These are phyloP conservation scores for Aspergillus flavus DNA, from an alignment of 2,329 filamentous ascomycete species.

Conservation along the genomic window DNA sequence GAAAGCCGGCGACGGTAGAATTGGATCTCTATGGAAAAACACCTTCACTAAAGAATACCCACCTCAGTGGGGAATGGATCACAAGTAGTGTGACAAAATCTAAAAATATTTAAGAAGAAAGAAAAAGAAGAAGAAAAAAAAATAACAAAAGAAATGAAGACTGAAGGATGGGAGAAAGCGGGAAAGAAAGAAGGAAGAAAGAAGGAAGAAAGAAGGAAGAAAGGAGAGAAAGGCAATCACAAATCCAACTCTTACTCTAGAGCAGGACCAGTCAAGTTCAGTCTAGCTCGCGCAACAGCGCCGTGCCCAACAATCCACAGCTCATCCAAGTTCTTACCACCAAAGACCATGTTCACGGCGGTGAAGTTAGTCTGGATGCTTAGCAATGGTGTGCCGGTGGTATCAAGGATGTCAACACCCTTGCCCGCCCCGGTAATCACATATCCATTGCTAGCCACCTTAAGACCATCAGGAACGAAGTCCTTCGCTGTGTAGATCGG, in stretches of 20 bases:
- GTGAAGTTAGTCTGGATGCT: conserved; percentile 1
- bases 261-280: not conserved
- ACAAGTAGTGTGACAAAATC: not conserved
- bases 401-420: not conserved
- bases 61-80: not conserved
- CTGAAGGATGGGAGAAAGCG: too few species aligned
- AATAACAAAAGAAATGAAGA: not conserved
- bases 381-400: not conserved
- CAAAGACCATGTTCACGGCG: not conserved
- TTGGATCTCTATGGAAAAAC: not conserved
- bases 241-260: not conserved
- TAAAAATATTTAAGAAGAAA: not conserved
- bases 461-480: conserved; percentile 2
- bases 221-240: not conserved
- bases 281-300: not conserved
- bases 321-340: not conserved
- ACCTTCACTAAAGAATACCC: not conserved
- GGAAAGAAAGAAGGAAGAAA: not conserved
- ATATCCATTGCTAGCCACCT: conserved; percentile 6
- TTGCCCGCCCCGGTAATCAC: not conserved
- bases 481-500: not conserved
- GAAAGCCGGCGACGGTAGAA: not conserved
- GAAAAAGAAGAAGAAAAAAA: not conserved
- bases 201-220: not conserved
- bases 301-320: conserved; percentile 1